Evolutionary conservation across 345 rosid species (phyloP).

Genomic region (Lumnitzera littorea): DNA sequence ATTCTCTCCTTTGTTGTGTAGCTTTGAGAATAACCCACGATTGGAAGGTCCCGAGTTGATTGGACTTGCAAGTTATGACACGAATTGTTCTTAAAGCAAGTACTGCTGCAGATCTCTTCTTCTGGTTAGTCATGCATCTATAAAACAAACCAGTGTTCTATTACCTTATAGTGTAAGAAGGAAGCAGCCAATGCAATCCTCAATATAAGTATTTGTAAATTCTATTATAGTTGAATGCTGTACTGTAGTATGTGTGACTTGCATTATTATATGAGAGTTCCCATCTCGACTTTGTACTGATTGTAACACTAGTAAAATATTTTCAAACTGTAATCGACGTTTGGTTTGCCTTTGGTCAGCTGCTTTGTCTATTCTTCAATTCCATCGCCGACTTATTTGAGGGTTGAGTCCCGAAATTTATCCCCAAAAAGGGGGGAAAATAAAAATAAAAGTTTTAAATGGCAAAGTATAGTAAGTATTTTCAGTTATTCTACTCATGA

Average conservation of each 20-base stretch:
- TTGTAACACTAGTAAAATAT: background rate
- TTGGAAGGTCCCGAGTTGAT: conserved; percentile 89
- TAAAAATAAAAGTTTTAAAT: no score
- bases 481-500: no score
- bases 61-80: conserved; percentile 87
- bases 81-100: conserved; percentile 58
- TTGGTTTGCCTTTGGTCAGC: no score
- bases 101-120: conserved; percentile 3
- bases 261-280: background rate
- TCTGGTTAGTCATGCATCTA: conserved; percentile 9
- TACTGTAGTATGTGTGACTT: conserved; percentile 7
- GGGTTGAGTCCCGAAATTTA: no score
- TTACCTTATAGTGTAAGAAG: conserved; percentile 12
- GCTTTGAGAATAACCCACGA: conserved; percentile 86
- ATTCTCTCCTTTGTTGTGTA: conserved; percentile 15
- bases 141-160: conserved; percentile 8
- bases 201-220: conserved; percentile 1
- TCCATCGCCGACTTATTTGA: no score
- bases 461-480: no score
- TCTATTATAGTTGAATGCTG: background rate
- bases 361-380: no score
- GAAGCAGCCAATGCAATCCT: background rate
- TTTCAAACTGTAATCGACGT: no score
- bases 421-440: no score
- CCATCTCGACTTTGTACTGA: background rate